Evolutionary conservation across 768 basidiomycete genomes (phyloP), one percentile per base, ranked within the genome.

Genomic region (Agaricus sinodeliciosus): DNA sequence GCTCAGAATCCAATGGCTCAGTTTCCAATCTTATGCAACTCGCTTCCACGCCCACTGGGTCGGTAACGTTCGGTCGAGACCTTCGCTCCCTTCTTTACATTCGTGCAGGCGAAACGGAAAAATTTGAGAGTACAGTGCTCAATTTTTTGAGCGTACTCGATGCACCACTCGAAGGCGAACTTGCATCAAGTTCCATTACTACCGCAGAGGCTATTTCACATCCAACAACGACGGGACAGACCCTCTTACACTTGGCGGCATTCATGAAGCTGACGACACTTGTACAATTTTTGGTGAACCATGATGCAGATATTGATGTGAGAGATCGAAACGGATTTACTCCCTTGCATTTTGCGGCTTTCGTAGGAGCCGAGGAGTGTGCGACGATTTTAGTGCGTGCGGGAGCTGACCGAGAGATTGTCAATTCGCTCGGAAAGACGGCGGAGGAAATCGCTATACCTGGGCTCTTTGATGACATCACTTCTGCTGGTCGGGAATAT

Each of bases 241-340:
- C 92, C 0, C 70, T 99, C 4, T 80, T 98, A 9, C 95, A 99
- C 65, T 73, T 97, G 41, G 86, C 94, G 1, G 75, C 83, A 4
- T 84, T 91, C 63, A 80, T 94, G 51, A 85, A 85, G 27, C 90
- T 90, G 66, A 69, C 80, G 8, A 70, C 80, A 4, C 77, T 98
- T 28, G 78, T 84, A 15, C 62, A 72, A 42, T 90, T 89, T 69
- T 74, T 99, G 52, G 69, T 95, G 52, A 68, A 72, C 3, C 87
- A 79, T 49, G 81, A 77, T 6, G 82, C 86, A 35, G 90, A 94
- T 63, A 58, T 94, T 49, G 92, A 98, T 63, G 77, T 76, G 12
- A 82, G 90, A 45, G 96, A 99, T 67, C 75, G 80, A 44, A 95
- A 93, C 66, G 95, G 95, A 12, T 91, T 79, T 64, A 98, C 94